Conservation (phyloP, 192 early-diverging fungal species). For the Dimargaris verticillata region DNA sequence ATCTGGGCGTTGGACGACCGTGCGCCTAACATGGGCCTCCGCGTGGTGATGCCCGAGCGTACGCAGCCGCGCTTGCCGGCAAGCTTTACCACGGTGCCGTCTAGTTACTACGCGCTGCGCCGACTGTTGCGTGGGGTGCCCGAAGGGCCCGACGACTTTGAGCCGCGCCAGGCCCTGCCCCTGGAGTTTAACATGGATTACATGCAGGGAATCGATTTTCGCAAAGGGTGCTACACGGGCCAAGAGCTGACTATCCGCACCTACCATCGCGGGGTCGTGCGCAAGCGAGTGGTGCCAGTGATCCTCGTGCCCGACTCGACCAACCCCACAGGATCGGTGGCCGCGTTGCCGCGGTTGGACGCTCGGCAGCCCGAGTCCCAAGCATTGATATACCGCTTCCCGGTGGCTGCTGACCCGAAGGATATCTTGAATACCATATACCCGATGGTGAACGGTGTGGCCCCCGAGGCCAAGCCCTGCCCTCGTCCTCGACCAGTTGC, state of each 20-base stretch:
- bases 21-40: slow-evolving; percentile 37
- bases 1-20: slow-evolving; percentile 33
- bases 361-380: slow-evolving; percentile 2
- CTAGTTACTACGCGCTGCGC: slow-evolving; percentile 49
- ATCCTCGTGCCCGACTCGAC: slow-evolving; percentile 13
- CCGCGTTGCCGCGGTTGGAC: slow-evolving; percentile 10
- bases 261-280: slow-evolving; percentile 81
- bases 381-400: slow-evolving; percentile 20
- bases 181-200: slow-evolving; percentile 85
- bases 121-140: slow-evolving; percentile 74
- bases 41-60: slow-evolving; percentile 25
- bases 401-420: slow-evolving; percentile 17
- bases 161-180: slow-evolving; percentile 50
- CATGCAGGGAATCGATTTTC: slow-evolving; percentile 88
- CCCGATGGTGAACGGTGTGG: slow-evolving; percentile 16
- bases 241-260: slow-evolving; percentile 97
- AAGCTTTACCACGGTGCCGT: slow-evolving; percentile 30
- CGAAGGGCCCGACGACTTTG: slow-evolving; percentile 76
- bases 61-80: slow-evolving; percentile 24
- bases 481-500: slow-evolving; percentile 37
- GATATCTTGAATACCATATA: neutral
- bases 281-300: slow-evolving; percentile 82
- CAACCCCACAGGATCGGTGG: slow-evolving; percentile 12
- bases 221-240: slow-evolving; percentile 95
- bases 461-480: slow-evolving; percentile 18